Conservation (phyloP, 2,329 filamentous ascomycete species). For the Neofusicoccum parvum region DNA sequence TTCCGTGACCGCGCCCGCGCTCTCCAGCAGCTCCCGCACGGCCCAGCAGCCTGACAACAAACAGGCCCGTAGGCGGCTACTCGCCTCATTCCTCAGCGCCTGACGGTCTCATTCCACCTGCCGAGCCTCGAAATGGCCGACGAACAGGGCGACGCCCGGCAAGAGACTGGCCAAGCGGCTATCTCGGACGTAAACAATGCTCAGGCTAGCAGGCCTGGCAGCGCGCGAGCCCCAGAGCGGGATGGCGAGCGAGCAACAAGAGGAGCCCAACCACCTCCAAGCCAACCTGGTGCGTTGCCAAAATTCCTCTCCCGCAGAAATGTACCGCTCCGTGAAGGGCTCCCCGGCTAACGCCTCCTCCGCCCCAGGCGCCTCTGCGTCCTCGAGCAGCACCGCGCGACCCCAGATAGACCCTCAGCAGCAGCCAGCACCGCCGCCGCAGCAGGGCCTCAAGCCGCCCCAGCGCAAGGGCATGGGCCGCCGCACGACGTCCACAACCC, state of each 20-base stretch:
- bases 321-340: conserved; percentile 4
- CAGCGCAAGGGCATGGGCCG: conserved; percentile 75
- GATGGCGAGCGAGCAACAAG: neutral
- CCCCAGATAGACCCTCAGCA: neutral
- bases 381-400: neutral
- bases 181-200: neutral
- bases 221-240: conserved; percentile 11
- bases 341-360: conserved; percentile 4
- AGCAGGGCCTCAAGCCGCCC: conserved; percentile 35
- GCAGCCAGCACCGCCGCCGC: neutral
- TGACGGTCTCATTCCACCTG: conserved; percentile 11
- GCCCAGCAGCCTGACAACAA: conserved; percentile 10
- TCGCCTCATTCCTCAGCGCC: conserved; percentile 13
- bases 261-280: conserved; percentile 6
- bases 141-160: neutral
- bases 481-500: conserved; percentile 72
- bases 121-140: conserved; percentile 12
- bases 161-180: neutral
- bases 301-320: conserved; percentile 1
- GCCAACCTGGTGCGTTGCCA: conserved; percentile 6
- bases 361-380: neutral
- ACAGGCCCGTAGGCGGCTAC: conserved; percentile 6
- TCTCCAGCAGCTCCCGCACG: conserved; percentile 17
- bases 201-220: neutral
- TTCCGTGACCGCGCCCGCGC: conserved; percentile 8